Base-by-base conservation (phyloP, 1,284 basidiomycete species). In the Pascua sp. region DNA sequence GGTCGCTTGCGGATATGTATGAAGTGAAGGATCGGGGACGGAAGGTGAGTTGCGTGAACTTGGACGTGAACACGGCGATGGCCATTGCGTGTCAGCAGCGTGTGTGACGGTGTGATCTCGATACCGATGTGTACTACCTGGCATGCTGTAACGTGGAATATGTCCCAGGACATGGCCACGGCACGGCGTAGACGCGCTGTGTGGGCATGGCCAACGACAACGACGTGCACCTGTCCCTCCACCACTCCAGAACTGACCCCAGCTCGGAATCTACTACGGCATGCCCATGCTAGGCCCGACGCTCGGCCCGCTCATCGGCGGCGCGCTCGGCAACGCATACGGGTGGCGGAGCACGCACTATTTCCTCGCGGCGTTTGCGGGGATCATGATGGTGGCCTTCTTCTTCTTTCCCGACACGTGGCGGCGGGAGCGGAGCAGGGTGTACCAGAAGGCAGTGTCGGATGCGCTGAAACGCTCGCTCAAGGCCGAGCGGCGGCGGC, bases 331-430 rank as follows among this genome's bases (percentile, higher is more conserved):
- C 1, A 68, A 86, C 60, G 81, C 79, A 0, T 86, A 87, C 70
- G 81, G 80, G 56, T 93, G 91, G 90, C 82, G 88, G 36, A 83
- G 85, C 7, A 84, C 85, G 0, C 90, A 93, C 72, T 93, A 88
- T 82, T 90, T 92, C 71, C 81, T 91, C 18, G 79, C 83, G 2
- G 85, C 85, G 46, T 81, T 86, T 52, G 84, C 83, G 9, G 83
- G 82, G 7, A 51, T 81, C 43, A 83, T 82, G 61, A 79, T 84
- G 50, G 49, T 83, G 47, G 77, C 81, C 16, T 90, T 90, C 75
- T 57, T 85, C 41, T 72, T 86, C 53, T 83, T 91, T 79, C 84
- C 84, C 53, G 91, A 93, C 67, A 91, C 90, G 1, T 93, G 89
- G 79, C 83, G 91, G 13, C 79, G 81, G 55, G 89, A 92, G 70